These are phyloP conservation scores for Phytophthora agathidicida DNA, from an alignment of 352 stramenopile species.

Conservation along the genomic window DNA sequence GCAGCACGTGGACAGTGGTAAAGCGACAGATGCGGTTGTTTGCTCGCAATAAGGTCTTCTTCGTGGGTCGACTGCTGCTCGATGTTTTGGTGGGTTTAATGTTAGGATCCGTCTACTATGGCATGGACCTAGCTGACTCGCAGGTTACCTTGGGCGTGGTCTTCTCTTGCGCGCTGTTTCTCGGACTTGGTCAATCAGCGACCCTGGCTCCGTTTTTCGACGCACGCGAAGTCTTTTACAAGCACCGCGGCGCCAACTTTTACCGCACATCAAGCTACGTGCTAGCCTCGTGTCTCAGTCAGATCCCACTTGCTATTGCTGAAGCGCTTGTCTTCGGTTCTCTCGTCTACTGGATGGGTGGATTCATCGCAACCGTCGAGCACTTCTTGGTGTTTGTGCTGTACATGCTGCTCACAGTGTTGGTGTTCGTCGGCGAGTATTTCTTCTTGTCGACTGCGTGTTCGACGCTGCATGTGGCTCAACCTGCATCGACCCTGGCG, in stretches of 20 bases:
- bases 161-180: conserved; percentile 81
- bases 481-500: conserved; percentile 44
- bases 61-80: conserved; percentile 38
- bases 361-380: conserved; percentile 40
- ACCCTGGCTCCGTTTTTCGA: conserved; percentile 65
- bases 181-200: conserved; percentile 71
- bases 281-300: conserved; percentile 41
- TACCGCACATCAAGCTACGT: conserved; percentile 82
- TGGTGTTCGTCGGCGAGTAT: conserved; percentile 53
- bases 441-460: conserved; percentile 42
- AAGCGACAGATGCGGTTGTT: conserved; percentile 45
- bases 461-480: conserved; percentile 48
- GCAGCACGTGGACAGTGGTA: conserved; percentile 43
- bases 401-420: conserved; percentile 51
- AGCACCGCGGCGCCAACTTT: conserved; percentile 86
- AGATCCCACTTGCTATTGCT: conserved; percentile 48
- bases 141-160: conserved; percentile 66
- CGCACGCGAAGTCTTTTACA: conserved; percentile 80
- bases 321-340: conserved; percentile 81
- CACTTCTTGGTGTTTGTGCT: conserved; percentile 48
- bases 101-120: conserved; percentile 46
- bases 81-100: conserved; percentile 47
- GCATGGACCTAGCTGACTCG: conserved; percentile 36
- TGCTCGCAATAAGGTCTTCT: conserved; percentile 44
- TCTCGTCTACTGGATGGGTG: conserved; percentile 83